A percentile compares a stretch with the other conserved stretches of the same genome.
Evolutionary conservation across 2,329 filamentous ascomycete species (phyloP).

Genomic region (Gaeumannomyces sp.): DNA sequence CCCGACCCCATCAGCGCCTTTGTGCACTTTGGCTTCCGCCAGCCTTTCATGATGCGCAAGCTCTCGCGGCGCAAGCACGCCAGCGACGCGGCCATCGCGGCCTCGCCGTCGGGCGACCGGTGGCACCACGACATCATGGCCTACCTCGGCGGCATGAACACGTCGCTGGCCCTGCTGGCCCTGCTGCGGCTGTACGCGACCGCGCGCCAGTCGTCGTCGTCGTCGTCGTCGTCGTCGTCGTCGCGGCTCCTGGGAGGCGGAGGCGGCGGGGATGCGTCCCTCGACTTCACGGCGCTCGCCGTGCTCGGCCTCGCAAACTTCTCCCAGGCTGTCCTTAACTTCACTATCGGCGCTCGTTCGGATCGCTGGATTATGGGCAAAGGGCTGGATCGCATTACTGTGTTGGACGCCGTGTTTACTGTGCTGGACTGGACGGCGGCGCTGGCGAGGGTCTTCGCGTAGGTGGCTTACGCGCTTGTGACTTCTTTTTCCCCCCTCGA

Average conservation of each 20-base stretch:
- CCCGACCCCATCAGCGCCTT: constrained; percentile 14
- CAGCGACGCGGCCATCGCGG: constrained; percentile 12
- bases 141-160: constrained; percentile 21
- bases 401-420: constrained; percentile 19
- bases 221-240: background rate
- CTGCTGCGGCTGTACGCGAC: constrained; percentile 17
- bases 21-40: constrained; percentile 16
- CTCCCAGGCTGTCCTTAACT: constrained; percentile 22
- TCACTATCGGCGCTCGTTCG: constrained; percentile 12
- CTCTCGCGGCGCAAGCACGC: constrained; percentile 14
- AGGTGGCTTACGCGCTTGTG: too few relatives aligned
- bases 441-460: background rate
- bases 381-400: constrained; percentile 20
- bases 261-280: constrained; percentile 14
- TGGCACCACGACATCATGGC: constrained; percentile 23
- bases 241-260: background rate
- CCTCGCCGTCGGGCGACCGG: constrained; percentile 14
- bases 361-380: constrained; percentile 23
- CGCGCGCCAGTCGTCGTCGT: background rate
- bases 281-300: constrained; percentile 17
- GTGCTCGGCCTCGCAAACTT: constrained; percentile 21
- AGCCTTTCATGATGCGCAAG: constrained; percentile 16
- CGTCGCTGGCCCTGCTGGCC: constrained; percentile 17
- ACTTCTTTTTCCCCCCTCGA: too few relatives aligned
- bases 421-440: constrained; percentile 17